These are phyloP conservation scores for Neurospora sp. DNA, from an alignment of 495 filamentous ascomycete genomes.

Conservation along the genomic window DNA sequence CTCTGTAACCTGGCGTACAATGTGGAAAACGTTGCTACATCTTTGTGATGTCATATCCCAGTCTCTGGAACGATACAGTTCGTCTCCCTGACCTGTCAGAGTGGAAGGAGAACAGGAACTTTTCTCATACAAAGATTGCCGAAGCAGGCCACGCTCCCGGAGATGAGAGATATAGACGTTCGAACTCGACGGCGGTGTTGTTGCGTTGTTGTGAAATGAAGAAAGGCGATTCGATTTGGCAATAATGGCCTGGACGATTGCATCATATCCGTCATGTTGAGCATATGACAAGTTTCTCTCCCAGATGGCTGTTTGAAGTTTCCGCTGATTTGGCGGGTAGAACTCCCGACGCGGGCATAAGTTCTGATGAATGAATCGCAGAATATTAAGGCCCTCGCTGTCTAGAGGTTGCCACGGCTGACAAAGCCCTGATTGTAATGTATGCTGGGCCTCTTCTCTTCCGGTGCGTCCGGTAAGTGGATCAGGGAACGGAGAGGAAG, in stretches of 20 bases:
- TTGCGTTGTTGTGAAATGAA: neutral
- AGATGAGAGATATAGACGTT: neutral
- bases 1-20: neutral
- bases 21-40: neutral
- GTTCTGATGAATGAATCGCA: neutral
- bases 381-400: neutral
- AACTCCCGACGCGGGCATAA: neutral
- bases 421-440: neutral
- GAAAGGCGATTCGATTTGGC: neutral
- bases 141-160: neutral
- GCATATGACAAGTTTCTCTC: neutral
- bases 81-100: neutral
- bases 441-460: constrained; percentile 1
- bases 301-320: neutral
- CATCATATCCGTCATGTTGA: constrained; percentile 3
- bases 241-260: neutral
- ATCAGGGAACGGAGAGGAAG: neutral
- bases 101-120: neutral
- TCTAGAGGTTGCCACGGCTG: constrained; percentile 1
- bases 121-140: neutral
- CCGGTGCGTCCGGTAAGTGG: constrained; percentile 1
- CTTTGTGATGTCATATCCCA: neutral
- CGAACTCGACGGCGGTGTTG: neutral
- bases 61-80: neutral
- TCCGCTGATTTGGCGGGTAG: neutral